phyloP scores from a whole-genome alignment of 78 protist genomes.

The Bigelowiella natans region DNA sequence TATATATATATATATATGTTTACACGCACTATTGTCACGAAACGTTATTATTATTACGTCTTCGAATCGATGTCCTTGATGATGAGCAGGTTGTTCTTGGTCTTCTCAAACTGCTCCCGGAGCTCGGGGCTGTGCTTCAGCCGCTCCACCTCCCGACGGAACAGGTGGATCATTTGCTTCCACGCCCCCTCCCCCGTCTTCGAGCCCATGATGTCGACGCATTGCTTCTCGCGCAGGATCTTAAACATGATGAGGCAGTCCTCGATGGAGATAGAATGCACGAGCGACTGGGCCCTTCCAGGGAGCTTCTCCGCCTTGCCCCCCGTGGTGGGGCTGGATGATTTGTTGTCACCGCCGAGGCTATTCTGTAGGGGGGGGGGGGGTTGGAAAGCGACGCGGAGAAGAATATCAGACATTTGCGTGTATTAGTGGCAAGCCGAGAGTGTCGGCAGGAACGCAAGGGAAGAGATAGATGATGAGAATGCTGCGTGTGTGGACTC shows the following conservation, averaged over 20 bases:
- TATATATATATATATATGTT: neutral
- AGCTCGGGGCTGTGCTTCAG: neutral
- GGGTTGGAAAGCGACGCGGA: too few relatives aligned
- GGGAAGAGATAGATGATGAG: too few relatives aligned
- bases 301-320: too few relatives aligned
- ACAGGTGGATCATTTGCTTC: neutral
- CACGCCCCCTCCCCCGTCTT: neutral
- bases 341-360: too few relatives aligned
- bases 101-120: neutral
- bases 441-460: too few relatives aligned
- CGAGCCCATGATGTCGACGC: neutral
- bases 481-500: too few relatives aligned
- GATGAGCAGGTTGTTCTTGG: neutral
- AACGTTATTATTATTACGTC: neutral
- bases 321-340: too few relatives aligned
- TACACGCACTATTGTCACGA: neutral
- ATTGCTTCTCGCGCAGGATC: neutral
- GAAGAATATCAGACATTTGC: too few relatives aligned
- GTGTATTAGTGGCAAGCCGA: too few relatives aligned
- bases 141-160: neutral
- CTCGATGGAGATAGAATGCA: neutral
- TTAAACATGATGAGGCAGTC: neutral
- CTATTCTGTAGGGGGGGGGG: too few relatives aligned
- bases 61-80: neutral
- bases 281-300: too few relatives aligned